Base-by-base conservation (phyloP, 192 early-diverging fungal genomes). In the Jimgerdemannia flammicorona region DNA sequence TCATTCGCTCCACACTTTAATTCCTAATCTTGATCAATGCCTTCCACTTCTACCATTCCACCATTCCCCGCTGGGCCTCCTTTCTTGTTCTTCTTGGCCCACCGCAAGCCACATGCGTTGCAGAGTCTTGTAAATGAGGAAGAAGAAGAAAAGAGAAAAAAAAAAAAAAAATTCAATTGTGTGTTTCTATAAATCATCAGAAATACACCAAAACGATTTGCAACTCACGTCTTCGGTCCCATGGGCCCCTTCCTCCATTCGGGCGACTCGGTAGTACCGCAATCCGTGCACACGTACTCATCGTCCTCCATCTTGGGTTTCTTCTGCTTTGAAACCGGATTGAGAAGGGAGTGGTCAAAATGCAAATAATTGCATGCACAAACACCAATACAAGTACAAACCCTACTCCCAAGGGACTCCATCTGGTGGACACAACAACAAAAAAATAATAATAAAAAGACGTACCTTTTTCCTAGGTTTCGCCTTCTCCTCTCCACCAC, bases 161-260 rank as follows among this genome's bases (percentile, higher is more conserved):
- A 63, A 74, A 43, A 64, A 77, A 43, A 40, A 63, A 74, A 67
- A 63, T 43, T 43, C 11, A 1, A 70, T 64, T 70, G 7, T 70
- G 7, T 70, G 3, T 29, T 1, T 29, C 29, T 29, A 29, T 0
- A 29, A 29, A 29, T 29, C 1, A 29, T 29, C 29, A 29, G 29
- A 29, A 29, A 29, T 29, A 29, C 29, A 29, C 29, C 29, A 29
- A 29, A 29, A 29, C 29, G 29, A 29, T 29, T 29, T 29, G 1
- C 29, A 29, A 77, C 80, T 67, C 80, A 85, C 84, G 84, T 85
- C 70, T 85, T 85, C 64, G 84, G 81, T 4, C 84, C 84, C 74
- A 77, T 75, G 44, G 84, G 84, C 4, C 84, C 84, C 73, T 77
- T 78, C 54, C 83, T 80, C 83, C 85, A 86, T 79, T 86, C 85